These are phyloP conservation scores for Debaryomycetaceae sp. DNA, from an alignment of 1,139 yeast species.

Conservation along the genomic window DNA sequence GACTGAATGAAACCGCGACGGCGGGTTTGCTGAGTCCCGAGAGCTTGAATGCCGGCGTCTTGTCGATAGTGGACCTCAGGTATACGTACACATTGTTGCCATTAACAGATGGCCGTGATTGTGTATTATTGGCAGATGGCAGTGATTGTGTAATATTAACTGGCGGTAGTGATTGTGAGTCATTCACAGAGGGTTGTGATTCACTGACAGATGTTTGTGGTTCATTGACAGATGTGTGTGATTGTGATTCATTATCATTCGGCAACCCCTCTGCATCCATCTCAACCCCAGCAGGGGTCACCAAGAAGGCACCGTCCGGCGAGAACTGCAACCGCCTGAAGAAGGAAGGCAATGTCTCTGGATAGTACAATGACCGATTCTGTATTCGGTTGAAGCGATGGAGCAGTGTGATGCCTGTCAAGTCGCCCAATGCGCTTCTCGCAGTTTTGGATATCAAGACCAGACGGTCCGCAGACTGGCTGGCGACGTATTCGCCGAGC, in stretches of 20 bases:
- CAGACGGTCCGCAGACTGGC: conserved; percentile 85
- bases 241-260: conserved; percentile 12
- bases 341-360: conserved; percentile 82
- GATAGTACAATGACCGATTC: conserved; percentile 49
- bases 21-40: conserved; percentile 52
- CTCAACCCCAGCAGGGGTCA: conserved; percentile 75
- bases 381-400: conserved; percentile 16
- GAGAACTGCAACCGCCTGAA: conserved; percentile 78
- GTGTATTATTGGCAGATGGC: conserved; percentile 5
- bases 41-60: conserved; percentile 48
- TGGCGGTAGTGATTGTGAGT: conserved; percentile 8
- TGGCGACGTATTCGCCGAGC: conserved; percentile 56
- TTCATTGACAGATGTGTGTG: neutral
- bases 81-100: conserved; percentile 66
- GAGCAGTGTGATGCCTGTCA: conserved; percentile 9
- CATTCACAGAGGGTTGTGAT: conserved; percentile 5
- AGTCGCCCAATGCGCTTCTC: conserved; percentile 10
- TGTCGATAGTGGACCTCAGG: conserved; percentile 55
- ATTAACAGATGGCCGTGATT: neutral
- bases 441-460: conserved; percentile 45
- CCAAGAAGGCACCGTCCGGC: conserved; percentile 75
- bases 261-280: conserved; percentile 6
- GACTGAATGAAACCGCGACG: conserved; percentile 69
- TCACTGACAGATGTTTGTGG: conserved; percentile 5
- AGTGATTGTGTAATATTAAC: conserved; percentile 1